Conservation (phyloP, 1,139 yeast genomes). For the Eremothecium cymbalariae region DNA sequence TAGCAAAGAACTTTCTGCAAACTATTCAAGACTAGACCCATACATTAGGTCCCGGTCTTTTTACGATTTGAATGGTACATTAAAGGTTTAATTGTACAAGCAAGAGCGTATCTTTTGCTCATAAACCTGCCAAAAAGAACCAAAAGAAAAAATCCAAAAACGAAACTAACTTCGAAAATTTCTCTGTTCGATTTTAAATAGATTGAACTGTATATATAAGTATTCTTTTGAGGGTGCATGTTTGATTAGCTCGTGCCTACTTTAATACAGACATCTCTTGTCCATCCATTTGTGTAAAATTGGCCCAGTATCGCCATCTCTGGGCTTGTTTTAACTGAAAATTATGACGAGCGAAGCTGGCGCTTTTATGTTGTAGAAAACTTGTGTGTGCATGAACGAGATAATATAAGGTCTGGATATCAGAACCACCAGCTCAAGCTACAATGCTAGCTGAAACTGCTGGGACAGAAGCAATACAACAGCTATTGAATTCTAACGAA, state of each 20-base stretch:
- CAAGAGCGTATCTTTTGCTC: not conserved
- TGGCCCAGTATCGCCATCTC: no score
- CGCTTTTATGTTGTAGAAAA: no score
- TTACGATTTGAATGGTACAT: conserved; percentile 52
- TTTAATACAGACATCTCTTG: no score
- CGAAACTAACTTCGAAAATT: not conserved
- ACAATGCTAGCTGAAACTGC: no score
- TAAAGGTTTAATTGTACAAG: conserved; percentile 23
- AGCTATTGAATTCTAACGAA: not conserved
- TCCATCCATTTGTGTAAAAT: no score
- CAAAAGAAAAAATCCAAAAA: not conserved
- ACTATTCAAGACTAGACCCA: conserved; percentile 61
- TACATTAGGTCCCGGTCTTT: conserved; percentile 60
- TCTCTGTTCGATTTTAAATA: not conserved
- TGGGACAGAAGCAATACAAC: not conserved
- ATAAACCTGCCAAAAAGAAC: conserved; percentile 5
- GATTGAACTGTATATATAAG: not conserved
- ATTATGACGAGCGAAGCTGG: no score
- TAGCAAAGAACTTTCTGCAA: conserved; percentile 43
- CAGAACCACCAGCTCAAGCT: no score
- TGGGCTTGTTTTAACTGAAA: no score
- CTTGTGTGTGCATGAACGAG: no score
- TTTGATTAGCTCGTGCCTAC: no score
- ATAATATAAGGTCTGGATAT: not conserved
- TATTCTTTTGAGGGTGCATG: no score